A percentile compares a stretch with the other conserved stretches of the same genome.
These are phyloP conservation scores for Russula abietina DNA, from an alignment of 768 basidiomycete genomes.

Conservation along the genomic window DNA sequence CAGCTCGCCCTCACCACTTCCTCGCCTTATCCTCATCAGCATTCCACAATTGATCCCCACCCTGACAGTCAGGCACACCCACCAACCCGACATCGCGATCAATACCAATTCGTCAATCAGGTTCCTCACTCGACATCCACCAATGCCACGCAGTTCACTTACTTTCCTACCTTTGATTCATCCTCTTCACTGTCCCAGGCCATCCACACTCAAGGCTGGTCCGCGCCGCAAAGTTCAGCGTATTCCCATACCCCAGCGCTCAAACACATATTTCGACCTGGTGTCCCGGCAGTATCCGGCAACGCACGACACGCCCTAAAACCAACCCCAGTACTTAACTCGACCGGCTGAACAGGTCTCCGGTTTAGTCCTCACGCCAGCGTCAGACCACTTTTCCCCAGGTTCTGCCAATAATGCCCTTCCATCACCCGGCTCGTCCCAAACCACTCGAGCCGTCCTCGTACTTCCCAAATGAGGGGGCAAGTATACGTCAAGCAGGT, in stretches of 20 bases:
- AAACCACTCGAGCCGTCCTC: conserved; percentile 1
- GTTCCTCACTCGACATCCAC: background rate
- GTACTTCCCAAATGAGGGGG: background rate
- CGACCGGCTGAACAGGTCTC: conserved; percentile 5
- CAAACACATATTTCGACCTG: background rate
- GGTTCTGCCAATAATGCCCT: conserved; percentile 6
- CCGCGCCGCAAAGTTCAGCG: background rate
- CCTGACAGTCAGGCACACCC: background rate
- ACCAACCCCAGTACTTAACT: background rate
- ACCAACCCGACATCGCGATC: conserved; percentile 3
- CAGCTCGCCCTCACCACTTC: background rate
- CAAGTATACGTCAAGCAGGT: background rate
- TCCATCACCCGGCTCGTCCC: conserved; percentile 5
- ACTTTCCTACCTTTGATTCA: background rate
- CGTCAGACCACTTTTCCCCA: conserved; percentile 14
- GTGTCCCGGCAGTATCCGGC: background rate
- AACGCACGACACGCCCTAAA: background rate
- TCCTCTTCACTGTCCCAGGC: background rate
- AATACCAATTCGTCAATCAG: conserved; percentile 20
- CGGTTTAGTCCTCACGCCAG: background rate
- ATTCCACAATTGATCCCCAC: background rate
- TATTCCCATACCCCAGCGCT: background rate
- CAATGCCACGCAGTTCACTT: background rate
- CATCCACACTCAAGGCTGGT: background rate
- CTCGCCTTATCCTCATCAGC: background rate